Evolutionary conservation across 257 asterid species (phyloP).

Genomic region (Solanum pimpinellifolium): DNA sequence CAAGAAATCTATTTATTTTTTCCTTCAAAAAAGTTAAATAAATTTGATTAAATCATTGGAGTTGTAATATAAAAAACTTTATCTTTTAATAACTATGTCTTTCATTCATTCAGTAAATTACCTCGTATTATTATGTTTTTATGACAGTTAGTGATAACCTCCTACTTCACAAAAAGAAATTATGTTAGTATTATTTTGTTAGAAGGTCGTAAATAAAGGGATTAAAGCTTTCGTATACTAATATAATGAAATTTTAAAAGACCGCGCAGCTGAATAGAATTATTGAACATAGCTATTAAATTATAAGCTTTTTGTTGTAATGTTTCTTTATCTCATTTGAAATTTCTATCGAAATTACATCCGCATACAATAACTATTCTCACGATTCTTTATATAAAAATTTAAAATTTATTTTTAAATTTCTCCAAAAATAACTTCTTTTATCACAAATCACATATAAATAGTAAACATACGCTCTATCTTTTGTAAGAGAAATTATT

Average conservation of each 20-base stretch:
- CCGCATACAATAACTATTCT: no score
- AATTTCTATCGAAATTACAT: neutral
- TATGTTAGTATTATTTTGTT: neutral
- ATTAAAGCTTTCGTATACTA: neutral
- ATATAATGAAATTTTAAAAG: neutral
- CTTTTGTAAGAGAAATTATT: no score
- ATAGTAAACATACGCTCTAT: accelerated
- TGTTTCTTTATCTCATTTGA: no score
- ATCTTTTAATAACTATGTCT: neutral
- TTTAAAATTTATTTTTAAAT: no score
- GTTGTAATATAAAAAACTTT: neutral
- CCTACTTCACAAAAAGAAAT: no score
- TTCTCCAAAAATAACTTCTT: neutral
- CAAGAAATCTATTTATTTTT: neutral
- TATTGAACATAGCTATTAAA: neutral
- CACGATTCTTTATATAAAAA: no score
- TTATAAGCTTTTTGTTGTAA: neutral
- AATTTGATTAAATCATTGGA: neutral
- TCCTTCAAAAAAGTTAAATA: neutral
- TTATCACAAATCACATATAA: accelerated
- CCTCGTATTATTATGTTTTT: no score
- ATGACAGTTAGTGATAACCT: no score
- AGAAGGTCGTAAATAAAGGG: neutral
- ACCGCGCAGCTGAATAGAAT: accelerated
- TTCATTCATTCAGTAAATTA: no score